phyloP scores from a whole-genome alignment of 2,329 filamentous ascomycete species.

The Neocucurbitaria cava region DNA sequence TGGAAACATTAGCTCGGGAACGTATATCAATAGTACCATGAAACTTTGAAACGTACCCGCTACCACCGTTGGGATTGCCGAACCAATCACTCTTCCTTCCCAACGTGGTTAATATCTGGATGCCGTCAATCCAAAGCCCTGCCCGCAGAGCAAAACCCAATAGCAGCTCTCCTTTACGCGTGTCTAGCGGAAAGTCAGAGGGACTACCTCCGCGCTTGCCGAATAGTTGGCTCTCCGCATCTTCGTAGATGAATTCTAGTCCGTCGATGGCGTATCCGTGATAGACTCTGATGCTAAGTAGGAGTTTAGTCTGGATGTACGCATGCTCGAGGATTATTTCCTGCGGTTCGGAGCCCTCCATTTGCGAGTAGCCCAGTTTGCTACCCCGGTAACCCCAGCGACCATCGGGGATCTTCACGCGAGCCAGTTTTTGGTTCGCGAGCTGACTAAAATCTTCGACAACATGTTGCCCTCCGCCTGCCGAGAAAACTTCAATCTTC shows the following conservation, averaged over 20 bases:
- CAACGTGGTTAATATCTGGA: slow-evolving; percentile 87
- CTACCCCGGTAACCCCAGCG: slow-evolving; percentile 78
- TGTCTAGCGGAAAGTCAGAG: slow-evolving; percentile 81
- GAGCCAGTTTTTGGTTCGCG: slow-evolving; percentile 69
- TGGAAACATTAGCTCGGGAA: slow-evolving; percentile 51
- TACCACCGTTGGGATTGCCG: slow-evolving; percentile 81
- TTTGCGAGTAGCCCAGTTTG: slow-evolving; percentile 74
- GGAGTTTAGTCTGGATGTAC: slow-evolving; percentile 68
- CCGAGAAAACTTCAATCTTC: slow-evolving; percentile 76
- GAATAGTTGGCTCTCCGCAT: slow-evolving; percentile 82
- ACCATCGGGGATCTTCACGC: slow-evolving; percentile 76
- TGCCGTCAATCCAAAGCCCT: slow-evolving; percentile 83
- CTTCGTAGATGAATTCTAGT: slow-evolving; percentile 91
- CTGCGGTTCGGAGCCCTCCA: slow-evolving; percentile 72
- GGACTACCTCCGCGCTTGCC: slow-evolving; percentile 77
- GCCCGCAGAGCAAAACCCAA: slow-evolving; percentile 84
- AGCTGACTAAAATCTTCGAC: slow-evolving; percentile 79
- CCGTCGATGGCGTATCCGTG: slow-evolving; percentile 81
- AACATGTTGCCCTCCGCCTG: slow-evolving; percentile 74
- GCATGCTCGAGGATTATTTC: slow-evolving; percentile 79
- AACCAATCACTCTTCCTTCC: slow-evolving; percentile 86
- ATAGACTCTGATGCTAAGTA: slow-evolving; percentile 78
- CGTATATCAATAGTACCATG: slow-evolving; percentile 9
- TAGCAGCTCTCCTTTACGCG: slow-evolving; percentile 82
- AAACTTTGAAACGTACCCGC: slow-evolving; percentile 72